Base-by-base conservation (phyloP, 352 stramenopile species). In the Phytophthora brassicae region DNA sequence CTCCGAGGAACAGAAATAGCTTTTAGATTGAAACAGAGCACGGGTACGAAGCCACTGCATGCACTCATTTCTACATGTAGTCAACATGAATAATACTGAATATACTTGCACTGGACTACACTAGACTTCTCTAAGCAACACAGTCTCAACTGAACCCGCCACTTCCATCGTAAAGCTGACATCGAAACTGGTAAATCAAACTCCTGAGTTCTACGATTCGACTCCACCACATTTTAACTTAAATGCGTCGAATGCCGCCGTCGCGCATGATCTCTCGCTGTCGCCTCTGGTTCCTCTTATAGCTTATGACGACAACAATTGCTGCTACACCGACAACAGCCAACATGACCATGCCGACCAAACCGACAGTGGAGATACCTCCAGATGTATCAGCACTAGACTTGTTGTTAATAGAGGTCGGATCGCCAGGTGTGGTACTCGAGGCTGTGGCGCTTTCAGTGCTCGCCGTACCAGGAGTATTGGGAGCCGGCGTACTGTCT, bases 251-350 rank as follows among this genome's bases (percentile, higher is more conserved):
- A 49, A 79, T 79, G 46, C 72, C 72, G 39, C 72, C 72, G 42
- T 89, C 84, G 45, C 84, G 78, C 76, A 92, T 87, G 52, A 92
- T 92, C 55, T 90, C 75, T 45, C 77, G 80, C 70, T 92, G 83
- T 33, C 80, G 76, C 53, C 71, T 64, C 74, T 92, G 79, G 69
- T 92, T 92, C 70, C 77, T 92, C 57, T 77, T 79, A 71, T 92
- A 92, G 70, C 83, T 90, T 54, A 78, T 66, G 52, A 88, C 72
- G 20, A 86, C 70, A 35, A 72, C 79, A 20, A 84, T 46, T 26
- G 70, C 76, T 6, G 77, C 80, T 44, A 89, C 48, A 46, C 61
- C 68, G 20, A 84, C 79, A 29, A 82, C 74, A 31, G 60, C 74
- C n/a, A 90, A 44, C 38, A 92, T 75, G 38, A 87, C 68, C 19